Evolutionary conservation across 1,284 basidiomycete species (phyloP).

Genomic region (Tilletia indica): DNA sequence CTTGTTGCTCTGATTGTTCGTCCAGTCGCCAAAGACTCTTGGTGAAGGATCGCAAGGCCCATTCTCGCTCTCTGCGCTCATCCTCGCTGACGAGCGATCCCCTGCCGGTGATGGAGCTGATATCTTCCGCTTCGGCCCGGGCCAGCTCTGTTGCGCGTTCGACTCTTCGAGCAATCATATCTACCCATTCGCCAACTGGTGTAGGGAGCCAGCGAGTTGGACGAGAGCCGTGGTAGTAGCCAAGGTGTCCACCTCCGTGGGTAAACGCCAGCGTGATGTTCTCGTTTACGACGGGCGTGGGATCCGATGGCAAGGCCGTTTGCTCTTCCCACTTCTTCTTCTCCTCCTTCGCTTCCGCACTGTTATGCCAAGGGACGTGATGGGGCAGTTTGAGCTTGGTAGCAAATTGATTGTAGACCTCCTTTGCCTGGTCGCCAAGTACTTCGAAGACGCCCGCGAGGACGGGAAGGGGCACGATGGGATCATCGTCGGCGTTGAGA

Average conservation of each 20-base stretch:
- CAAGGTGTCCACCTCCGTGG: constrained; percentile 81
- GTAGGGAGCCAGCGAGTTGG: constrained; percentile 46
- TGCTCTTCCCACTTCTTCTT: not conserved
- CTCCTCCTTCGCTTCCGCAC: constrained; percentile 40
- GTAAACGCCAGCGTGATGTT: constrained; percentile 75
- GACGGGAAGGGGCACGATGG: constrained; percentile 64
- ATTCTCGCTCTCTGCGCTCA: constrained; percentile 12
- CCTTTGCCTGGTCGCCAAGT: constrained; percentile 31
- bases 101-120: constrained; percentile 28
- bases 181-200: constrained; percentile 37
- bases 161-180: constrained; percentile 18
- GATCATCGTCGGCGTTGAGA: constrained; percentile 87
- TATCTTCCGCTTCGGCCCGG: constrained; percentile 30
- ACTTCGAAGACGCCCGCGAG: constrained; percentile 30
- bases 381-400: constrained; percentile 7
- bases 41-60: constrained; percentile 5
- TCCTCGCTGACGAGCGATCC: constrained; percentile 5
- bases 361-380: constrained; percentile 5
- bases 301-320: not conserved
- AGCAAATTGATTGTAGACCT: constrained; percentile 59
- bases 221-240: constrained; percentile 70
- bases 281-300: constrained; percentile 51
- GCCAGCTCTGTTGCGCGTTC: not conserved
- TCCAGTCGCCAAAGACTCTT: not conserved
- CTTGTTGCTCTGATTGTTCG: constrained; percentile 21